phyloP scores from a whole-genome alignment of 2,329 filamentous ascomycete genomes.

The Peltaster fructicola region DNA sequence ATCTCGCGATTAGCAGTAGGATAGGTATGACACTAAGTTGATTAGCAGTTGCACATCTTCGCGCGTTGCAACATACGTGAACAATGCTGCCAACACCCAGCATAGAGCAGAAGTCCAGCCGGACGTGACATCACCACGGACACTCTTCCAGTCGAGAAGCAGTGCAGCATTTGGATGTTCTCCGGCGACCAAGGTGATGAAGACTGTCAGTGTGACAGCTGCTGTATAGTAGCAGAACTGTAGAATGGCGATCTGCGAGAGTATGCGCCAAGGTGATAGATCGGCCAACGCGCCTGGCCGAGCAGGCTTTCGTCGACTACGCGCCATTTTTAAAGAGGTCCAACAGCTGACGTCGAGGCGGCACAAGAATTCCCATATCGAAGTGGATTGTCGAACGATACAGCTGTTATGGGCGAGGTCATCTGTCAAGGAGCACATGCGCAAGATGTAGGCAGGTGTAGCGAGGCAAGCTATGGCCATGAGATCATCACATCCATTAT shows the following conservation, averaged over 20 bases:
- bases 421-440: too few relatives aligned
- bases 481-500: too few relatives aligned
- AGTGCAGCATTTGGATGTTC: conserved; percentile 39
- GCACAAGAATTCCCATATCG: too few relatives aligned
- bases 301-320: conserved; percentile 43
- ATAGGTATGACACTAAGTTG: conserved; percentile 59
- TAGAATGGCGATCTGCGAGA: conserved; percentile 47
- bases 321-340: too few relatives aligned
- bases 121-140: conserved; percentile 49
- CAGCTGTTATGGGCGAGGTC: too few relatives aligned
- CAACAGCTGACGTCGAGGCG: too few relatives aligned
- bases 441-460: too few relatives aligned
- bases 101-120: conserved; percentile 53
- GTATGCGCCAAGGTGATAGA: conserved; percentile 48
- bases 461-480: too few relatives aligned
- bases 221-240: conserved; percentile 47
- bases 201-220: conserved; percentile 45
- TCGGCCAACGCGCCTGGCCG: conserved; percentile 48
- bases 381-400: too few relatives aligned
- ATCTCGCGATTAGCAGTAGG: conserved; percentile 66
- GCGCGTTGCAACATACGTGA: conserved; percentile 42
- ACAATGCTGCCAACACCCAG: conserved; percentile 47
- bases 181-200: conserved; percentile 49
- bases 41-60: background rate
- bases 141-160: conserved; percentile 43